phyloP scores from a whole-genome alignment of 306 rosid species.

The Chamaecrista fasciculata region DNA sequence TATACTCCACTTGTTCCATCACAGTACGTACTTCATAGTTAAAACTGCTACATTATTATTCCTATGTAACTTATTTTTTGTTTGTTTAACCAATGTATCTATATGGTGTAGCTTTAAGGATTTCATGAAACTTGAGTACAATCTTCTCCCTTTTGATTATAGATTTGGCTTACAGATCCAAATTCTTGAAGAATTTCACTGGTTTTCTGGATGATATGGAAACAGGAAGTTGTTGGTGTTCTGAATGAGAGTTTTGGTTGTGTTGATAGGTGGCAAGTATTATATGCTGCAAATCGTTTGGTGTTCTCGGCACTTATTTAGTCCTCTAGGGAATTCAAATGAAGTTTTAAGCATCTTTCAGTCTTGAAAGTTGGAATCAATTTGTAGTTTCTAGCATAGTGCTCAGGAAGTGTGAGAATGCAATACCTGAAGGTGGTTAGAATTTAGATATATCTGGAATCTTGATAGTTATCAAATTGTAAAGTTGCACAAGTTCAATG shows the following conservation, averaged over 20 bases:
- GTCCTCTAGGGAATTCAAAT: not conserved
- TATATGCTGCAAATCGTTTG: not conserved
- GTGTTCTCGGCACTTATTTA: not conserved
- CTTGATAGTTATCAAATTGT: not conserved
- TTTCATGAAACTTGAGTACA: not conserved
- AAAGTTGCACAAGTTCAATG: not conserved
- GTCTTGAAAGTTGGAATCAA: conserved; percentile 11
- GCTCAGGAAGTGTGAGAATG: conserved; percentile 19
- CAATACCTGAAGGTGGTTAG: not conserved
- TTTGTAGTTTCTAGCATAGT: not conserved
- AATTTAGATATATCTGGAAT: not conserved
- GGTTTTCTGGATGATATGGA: conserved; percentile 1
- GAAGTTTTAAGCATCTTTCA: not conserved
- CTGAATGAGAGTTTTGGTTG: not conserved
- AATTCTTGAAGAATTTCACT: not conserved
- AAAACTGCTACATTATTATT: conserved; percentile 1
- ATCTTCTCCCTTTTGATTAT: not conserved
- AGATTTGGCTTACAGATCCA: not conserved
- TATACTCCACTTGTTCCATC: conserved; percentile 84
- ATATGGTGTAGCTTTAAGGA: not conserved
- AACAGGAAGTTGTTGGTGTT: not conserved
- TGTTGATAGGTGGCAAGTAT: conserved; percentile 18
- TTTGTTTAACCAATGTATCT: not conserved
- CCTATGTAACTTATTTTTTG: not conserved
- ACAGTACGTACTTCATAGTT: conserved; percentile 60